A percentile compares a stretch with the other conserved stretches of the same genome.
Conservation (phyloP, 169 alveolate genomes). For the Eimeria praecox region DNA sequence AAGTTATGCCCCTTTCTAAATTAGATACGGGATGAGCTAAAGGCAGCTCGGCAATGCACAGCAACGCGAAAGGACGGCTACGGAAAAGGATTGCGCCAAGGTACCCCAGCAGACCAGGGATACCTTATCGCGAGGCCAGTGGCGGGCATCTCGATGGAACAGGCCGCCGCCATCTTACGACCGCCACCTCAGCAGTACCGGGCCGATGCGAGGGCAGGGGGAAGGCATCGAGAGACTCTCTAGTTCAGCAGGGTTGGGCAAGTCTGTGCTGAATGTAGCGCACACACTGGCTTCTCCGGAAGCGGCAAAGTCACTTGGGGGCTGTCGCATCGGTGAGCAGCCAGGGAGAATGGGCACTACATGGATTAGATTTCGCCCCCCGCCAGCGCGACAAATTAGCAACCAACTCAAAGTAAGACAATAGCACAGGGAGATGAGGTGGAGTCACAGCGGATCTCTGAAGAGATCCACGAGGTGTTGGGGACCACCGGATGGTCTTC, state of each 20-base stretch:
- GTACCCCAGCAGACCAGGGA: not conserved
- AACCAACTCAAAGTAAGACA: not conserved
- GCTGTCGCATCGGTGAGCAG: not conserved
- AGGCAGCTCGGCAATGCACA: not conserved
- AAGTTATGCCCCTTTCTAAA: not conserved
- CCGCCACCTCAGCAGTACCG: not conserved
- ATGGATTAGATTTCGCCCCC: not conserved
- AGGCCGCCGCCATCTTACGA: not conserved
- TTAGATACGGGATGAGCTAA: not conserved
- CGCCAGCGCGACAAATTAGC: not conserved
- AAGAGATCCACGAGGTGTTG: not conserved
- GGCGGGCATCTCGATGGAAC: not conserved
- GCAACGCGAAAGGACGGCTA: not conserved
- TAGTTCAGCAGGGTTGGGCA: not conserved
- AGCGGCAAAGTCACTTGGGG: not conserved
- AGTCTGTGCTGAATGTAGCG: not conserved
- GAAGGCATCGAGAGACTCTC: not conserved
- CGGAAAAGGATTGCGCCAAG: not conserved
- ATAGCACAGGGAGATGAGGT: not conserved
- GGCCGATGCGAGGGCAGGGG: not conserved
- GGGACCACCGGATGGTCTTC: not conserved
- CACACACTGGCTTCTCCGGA: not conserved
- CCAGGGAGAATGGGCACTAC: not conserved
- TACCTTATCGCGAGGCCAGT: not conserved
- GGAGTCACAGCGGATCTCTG: not conserved